Base-by-base conservation (phyloP, 768 basidiomycete genomes). In the Peribolospora kevripleyi region DNA sequence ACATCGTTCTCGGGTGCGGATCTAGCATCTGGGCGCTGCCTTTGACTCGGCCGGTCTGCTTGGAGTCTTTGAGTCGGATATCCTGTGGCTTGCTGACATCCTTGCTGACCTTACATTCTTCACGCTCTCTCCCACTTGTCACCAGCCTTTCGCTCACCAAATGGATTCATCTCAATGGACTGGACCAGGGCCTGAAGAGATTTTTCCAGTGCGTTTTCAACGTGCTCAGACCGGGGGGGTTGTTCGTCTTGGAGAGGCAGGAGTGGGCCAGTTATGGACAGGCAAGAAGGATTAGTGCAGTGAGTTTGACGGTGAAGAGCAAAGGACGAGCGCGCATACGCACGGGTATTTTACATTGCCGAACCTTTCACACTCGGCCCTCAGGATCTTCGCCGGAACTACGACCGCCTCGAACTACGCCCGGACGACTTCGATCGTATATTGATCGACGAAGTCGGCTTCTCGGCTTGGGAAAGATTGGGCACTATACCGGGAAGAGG, bases 81-180 rank as follows among this genome's bases (percentile, higher is more conserved):
- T 11, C 10, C 48, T n/a, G 11, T 51, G 25, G 53, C 25, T 45
- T 42, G 37, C 42, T 39, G 11, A 36, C 25, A 8, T n/a, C 9
- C 45, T 46, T 46, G 13, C 13, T 38, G 25, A 36, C 38, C n/a
- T 11, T 37, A 36, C 42, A 38, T 8, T 2, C 45, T 8, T 8
- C n/a, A 8, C 45, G 45, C 45, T 46, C 9, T 8, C 45, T n/a
- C 45, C 8, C 8, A 8, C 45, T 1, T 46, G n/a, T 45, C 13
- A 41, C 3, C 63, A 87, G 84, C 1, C 78, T 91, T 60, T 90
- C 86, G 0, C 68, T 90, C 48, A 77, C 85, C 0, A 91, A 88
- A 67, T 91, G 87, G 87, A 84, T 90, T 40, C 87, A 91, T 66
- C 70, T 91, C 7, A 79, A 87, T 59, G 70, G 72, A 8, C 81